phyloP scores from a whole-genome alignment of 2,329 filamentous ascomycete genomes.

The Davidsoniella eucalypti region DNA sequence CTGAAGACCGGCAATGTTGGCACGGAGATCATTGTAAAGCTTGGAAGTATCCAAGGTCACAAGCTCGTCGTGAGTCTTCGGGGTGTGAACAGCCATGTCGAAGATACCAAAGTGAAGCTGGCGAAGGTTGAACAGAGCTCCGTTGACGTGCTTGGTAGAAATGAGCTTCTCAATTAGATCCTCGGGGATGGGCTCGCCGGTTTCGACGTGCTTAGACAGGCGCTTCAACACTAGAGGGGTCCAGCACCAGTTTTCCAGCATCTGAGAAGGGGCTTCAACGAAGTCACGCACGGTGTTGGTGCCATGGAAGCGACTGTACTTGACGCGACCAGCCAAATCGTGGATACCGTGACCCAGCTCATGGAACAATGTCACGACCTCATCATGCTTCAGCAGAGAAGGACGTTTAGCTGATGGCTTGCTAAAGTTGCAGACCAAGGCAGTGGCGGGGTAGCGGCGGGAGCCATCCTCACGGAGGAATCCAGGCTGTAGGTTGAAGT shows the following conservation, averaged over 20 bases:
- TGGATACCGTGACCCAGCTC: constrained; percentile 58
- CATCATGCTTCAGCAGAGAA: constrained; percentile 64
- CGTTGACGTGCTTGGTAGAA: constrained; percentile 65
- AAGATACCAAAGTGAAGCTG: constrained; percentile 72
- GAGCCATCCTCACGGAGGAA: constrained; percentile 51
- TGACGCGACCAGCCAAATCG: constrained; percentile 45
- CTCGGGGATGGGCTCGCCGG: constrained; percentile 53
- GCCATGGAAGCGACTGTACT: constrained; percentile 50
- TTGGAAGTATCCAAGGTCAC: constrained; percentile 48
- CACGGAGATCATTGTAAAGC: constrained; percentile 56
- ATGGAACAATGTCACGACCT: constrained; percentile 72
- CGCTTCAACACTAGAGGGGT: constrained; percentile 45
- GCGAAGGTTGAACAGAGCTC: constrained; percentile 58
- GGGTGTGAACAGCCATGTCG: constrained; percentile 70
- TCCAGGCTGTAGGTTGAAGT: constrained; percentile 66
- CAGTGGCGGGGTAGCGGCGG: constrained; percentile 59
- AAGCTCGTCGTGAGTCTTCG: constrained; percentile 50
- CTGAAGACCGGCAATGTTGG: constrained; percentile 55
- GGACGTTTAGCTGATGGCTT: constrained; percentile 64
- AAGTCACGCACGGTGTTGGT: constrained; percentile 52
- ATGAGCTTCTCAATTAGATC: constrained; percentile 60
- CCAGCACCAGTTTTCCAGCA: constrained; percentile 68
- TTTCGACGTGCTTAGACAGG: constrained; percentile 59
- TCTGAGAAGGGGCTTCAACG: constrained; percentile 55
- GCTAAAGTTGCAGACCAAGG: constrained; percentile 72